Percentiles rank a stretch among this genome's conserved stretches.
Conservation (phyloP, 345 rosid species). For the Stellera chamaejasme region DNA sequence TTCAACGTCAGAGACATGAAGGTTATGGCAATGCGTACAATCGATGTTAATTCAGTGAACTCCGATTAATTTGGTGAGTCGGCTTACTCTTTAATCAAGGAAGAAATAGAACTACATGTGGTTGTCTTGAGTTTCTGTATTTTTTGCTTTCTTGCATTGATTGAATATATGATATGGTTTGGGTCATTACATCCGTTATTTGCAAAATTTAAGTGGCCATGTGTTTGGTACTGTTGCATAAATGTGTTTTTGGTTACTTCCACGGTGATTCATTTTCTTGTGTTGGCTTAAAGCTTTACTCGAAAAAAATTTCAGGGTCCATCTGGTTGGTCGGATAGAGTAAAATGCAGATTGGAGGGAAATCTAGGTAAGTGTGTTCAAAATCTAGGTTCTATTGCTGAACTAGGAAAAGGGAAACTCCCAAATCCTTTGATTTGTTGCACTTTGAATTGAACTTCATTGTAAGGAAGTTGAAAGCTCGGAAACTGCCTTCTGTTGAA, state of each 20-base stretch:
- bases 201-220: constrained; percentile 9
- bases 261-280: constrained; percentile 12
- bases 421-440: constrained; percentile 2
- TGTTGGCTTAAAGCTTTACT: constrained; percentile 23
- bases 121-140: neutral
- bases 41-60: constrained; percentile 44
- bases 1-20: constrained; percentile 76
- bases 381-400: constrained; percentile 4
- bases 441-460: constrained; percentile 4
- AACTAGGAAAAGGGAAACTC: constrained; percentile 12
- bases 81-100: constrained; percentile 18
- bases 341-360: constrained; percentile 26
- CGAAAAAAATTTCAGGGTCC: constrained; percentile 45
- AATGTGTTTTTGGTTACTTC: constrained; percentile 12
- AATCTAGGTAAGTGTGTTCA: constrained; percentile 25
- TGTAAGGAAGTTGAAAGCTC: constrained; percentile 10
- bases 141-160: constrained; percentile 5
- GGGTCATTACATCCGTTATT: constrained; percentile 5
- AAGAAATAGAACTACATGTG: constrained; percentile 10
- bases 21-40: constrained; percentile 77
- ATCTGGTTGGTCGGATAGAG: constrained; percentile 26
- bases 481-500: constrained; percentile 10
- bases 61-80: constrained; percentile 56
- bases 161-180: neutral
- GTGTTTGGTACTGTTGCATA: constrained; percentile 4